Conservation (phyloP, 768 basidiomycete species). For the Podaxis sp. region DNA sequence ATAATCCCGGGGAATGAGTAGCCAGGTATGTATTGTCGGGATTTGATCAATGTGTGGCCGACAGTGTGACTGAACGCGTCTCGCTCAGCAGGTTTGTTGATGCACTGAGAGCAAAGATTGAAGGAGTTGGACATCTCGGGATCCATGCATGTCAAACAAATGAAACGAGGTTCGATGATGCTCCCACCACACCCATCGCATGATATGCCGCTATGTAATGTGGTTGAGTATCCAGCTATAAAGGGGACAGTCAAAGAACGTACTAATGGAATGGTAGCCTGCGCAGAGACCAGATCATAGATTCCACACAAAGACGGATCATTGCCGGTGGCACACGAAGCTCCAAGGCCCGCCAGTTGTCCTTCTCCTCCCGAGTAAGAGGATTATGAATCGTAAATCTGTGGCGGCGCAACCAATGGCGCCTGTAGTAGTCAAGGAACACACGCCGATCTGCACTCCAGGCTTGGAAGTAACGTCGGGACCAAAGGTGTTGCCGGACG, state of each 20-base stretch:
- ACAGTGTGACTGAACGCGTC: not conserved
- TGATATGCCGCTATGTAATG: slow-evolving; percentile 19
- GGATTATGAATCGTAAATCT: slow-evolving; percentile 21
- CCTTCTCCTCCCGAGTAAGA: slow-evolving; percentile 22
- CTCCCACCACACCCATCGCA: slow-evolving; percentile 29
- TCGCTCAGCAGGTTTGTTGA: not conserved
- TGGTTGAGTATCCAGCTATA: not conserved
- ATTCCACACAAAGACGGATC: slow-evolving; percentile 28
- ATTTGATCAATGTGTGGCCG: slow-evolving; percentile 8
- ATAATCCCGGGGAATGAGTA: not conserved
- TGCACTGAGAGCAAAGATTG: slow-evolving; percentile 7
- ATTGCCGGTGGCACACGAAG: slow-evolving; percentile 27
- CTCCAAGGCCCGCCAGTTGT: slow-evolving; percentile 24
- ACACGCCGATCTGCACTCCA: slow-evolving; percentile 25
- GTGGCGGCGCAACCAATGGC: slow-evolving; percentile 23
- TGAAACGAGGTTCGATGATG: slow-evolving; percentile 25
- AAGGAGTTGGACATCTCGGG: slow-evolving; percentile 24
- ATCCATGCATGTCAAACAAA: slow-evolving; percentile 29
- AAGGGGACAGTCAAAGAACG: slow-evolving; percentile 6
- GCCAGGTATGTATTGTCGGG: not conserved
- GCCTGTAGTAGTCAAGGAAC: slow-evolving; percentile 26
- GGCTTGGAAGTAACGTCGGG: slow-evolving; percentile 12
- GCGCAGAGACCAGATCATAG: slow-evolving; percentile 28
- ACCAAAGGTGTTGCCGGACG: not conserved
- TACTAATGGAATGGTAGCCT: slow-evolving; percentile 32